Conservation (phyloP, 371 early-diverging fungal genomes). For the Mucor lusitanicus region DNA sequence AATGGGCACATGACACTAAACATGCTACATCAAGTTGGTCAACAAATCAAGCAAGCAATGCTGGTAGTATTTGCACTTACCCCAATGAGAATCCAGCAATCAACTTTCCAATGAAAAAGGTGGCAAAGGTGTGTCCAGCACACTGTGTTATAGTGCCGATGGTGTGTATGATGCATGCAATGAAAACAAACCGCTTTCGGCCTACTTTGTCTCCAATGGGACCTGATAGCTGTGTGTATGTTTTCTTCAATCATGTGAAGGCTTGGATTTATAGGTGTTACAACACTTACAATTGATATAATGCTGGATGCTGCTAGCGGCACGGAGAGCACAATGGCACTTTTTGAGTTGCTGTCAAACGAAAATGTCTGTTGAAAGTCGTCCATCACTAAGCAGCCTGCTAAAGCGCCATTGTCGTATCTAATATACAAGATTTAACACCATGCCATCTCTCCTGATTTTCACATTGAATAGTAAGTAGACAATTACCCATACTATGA, state of each 20-base stretch:
- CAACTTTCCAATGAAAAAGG: conserved; percentile 72
- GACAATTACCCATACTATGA: conserved; percentile 33
- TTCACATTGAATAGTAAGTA: neutral
- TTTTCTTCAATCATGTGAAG: neutral
- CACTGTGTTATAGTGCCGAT: conserved; percentile 73
- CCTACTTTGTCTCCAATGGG: conserved; percentile 41
- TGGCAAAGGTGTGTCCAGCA: conserved; percentile 42
- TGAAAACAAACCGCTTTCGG: conserved; percentile 33
- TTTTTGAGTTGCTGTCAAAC: conserved; percentile 32
- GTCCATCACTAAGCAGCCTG: conserved; percentile 44
- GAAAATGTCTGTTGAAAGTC: conserved; percentile 32
- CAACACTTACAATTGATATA: conserved; percentile 31
- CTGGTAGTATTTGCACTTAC: conserved; percentile 20
- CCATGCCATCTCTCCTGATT: neutral
- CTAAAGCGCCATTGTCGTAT: conserved; percentile 50
- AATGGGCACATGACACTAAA: neutral
- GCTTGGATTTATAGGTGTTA: no score
- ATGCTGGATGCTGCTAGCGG: conserved; percentile 34
- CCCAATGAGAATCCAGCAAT: conserved; percentile 68
- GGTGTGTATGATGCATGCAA: conserved; percentile 68
- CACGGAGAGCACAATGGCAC: conserved; percentile 24
- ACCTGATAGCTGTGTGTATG: conserved; percentile 20
- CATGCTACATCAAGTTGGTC: neutral
- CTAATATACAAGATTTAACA: conserved; percentile 19
- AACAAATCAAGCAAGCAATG: neutral